Percentiles rank a stretch among this genome's conserved stretches.
phyloP scores from a whole-genome alignment of 2,329 filamentous ascomycete species.

The Pestalotiopsis sp. region DNA sequence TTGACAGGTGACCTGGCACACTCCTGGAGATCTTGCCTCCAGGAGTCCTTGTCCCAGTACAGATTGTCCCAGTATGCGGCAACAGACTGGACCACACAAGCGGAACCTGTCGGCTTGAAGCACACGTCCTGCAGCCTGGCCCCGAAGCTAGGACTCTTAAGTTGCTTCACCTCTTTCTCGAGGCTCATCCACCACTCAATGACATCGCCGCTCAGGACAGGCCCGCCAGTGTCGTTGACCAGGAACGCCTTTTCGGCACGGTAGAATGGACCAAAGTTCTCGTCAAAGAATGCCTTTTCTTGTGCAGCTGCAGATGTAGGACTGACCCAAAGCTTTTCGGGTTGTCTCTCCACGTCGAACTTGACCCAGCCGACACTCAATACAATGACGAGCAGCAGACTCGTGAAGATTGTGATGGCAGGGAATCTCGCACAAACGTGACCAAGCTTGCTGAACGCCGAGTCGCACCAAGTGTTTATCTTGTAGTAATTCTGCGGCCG shows the following conservation, averaged over 20 bases:
- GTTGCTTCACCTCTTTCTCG: slow-evolving; percentile 73
- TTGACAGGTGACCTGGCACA: slow-evolving; percentile 81
- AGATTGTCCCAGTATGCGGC: slow-evolving; percentile 82
- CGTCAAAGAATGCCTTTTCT: slow-evolving; percentile 93
- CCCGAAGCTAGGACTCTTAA: slow-evolving; percentile 71
- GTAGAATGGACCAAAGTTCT: slow-evolving; percentile 94
- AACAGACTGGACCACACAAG: slow-evolving; percentile 92
- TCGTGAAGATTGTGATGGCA: slow-evolving; percentile 76
- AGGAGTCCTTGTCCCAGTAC: slow-evolving; percentile 65
- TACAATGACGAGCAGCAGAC: slow-evolving; percentile 74
- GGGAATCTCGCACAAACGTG: slow-evolving; percentile 83
- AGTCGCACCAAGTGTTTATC: slow-evolving; percentile 82
- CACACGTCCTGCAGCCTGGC: slow-evolving; percentile 82
- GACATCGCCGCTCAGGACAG: slow-evolving; percentile 86
- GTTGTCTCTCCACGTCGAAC: slow-evolving; percentile 89
- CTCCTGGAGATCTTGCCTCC: slow-evolving; percentile 71
- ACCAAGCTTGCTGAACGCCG: slow-evolving; percentile 78
- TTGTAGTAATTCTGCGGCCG: slow-evolving; percentile 78
- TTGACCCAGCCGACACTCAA: slow-evolving; percentile 86
- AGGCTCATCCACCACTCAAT: slow-evolving; percentile 93
- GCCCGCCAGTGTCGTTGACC: slow-evolving; percentile 80
- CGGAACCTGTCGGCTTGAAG: slow-evolving; percentile 88
- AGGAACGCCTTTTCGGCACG: slow-evolving; percentile 91
- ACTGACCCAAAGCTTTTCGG: slow-evolving; percentile 94
- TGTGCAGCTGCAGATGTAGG: slow-evolving; percentile 87